Evolutionary conservation across 768 basidiomycete species (phyloP), one percentile per base, ranked within the genome.

Genomic region (Auriscalpium microsporum): DNA sequence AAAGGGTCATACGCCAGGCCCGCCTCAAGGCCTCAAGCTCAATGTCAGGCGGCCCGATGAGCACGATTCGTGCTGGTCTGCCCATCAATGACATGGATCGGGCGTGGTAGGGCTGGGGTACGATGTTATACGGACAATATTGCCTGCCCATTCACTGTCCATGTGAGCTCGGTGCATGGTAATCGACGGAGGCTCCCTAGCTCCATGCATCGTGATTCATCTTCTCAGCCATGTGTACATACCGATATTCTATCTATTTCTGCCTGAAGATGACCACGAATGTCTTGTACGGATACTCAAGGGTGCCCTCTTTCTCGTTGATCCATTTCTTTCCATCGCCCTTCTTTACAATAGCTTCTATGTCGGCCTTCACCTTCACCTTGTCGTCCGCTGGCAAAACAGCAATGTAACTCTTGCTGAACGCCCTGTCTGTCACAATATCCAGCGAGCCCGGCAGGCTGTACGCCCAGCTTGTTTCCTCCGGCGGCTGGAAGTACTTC

Each of bases 391-490:
- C 78, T 2, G 77, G 70, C 37, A 86, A 73, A 19, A 85, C 68
- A 0, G 86, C 76, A 45, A 94, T 82, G 68, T 94, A 96, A 60
- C 90, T 93, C 73, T 95, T 96, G 70, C 84, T 91, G 56, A 75
- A 74, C 2, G 84, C 84, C 50, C 93, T 75, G 52, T 90, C 75
- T 38, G 89, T 70, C 8, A 78, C 82, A 17, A 73, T 72, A 10
- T 87, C 73, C 35, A 76, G 71, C 2, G 79, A 83, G 0, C 79
- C 75, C 8, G 73, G 72, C 10, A 87, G 67, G 7, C 68, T 62
- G 62, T 84, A 84, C 1, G 64, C 55, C 77, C 81, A 87, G 33
- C 69, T 63, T 58, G 76, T 73, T 64, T 88, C 82, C 56, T 82
- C 70, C 1, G 78, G 82, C 2, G 77, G 67, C 54, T 79, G 67